Conservation (phyloP, 2,329 filamentous ascomycete species). For the Cylindrodendrum hubeiense region DNA sequence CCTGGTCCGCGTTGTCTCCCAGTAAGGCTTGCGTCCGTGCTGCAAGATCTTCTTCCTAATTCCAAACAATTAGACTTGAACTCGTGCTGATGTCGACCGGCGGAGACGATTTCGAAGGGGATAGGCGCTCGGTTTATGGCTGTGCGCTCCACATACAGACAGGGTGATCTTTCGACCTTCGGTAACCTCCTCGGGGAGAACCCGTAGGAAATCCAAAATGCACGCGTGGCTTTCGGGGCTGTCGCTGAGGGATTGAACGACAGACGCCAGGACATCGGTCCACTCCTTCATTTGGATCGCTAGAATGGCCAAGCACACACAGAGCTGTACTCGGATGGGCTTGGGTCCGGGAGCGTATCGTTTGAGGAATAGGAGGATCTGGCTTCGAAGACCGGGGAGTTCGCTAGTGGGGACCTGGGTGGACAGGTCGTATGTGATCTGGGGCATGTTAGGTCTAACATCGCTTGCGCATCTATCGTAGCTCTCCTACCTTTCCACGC, state of each 20-base stretch:
- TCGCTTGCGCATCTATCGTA: not conserved
- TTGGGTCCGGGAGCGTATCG: slow-evolving; percentile 86
- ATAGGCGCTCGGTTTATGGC: slow-evolving; percentile 56
- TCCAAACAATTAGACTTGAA: slow-evolving; percentile 56
- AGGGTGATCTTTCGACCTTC: slow-evolving; percentile 99
- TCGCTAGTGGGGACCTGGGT: slow-evolving; percentile 85
- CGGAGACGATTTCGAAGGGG: slow-evolving; percentile 50
- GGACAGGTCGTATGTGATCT: slow-evolving; percentile 96
- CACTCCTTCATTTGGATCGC: slow-evolving; percentile 97
- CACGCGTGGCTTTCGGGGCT: slow-evolving; percentile 85
- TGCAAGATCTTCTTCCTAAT: slow-evolving; percentile 94
- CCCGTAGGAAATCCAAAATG: slow-evolving; percentile 94
- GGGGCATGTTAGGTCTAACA: slow-evolving; percentile 11
- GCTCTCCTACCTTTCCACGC: slow-evolving; percentile 86
- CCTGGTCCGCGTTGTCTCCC: slow-evolving; percentile 89
- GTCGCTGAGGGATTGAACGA: slow-evolving; percentile 82
- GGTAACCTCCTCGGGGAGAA: slow-evolving; percentile 98
- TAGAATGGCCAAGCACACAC: slow-evolving; percentile 92
- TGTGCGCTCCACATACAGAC: slow-evolving; percentile 87
- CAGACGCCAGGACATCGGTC: slow-evolving; percentile 90
- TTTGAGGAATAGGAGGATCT: slow-evolving; percentile 84
- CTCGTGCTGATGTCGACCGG: slow-evolving; percentile 51
- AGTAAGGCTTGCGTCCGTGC: slow-evolving; percentile 89
- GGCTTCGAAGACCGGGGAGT: slow-evolving; percentile 82
- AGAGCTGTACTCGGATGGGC: slow-evolving; percentile 89